phyloP scores from a whole-genome alignment of 176 grass and related monocot genomes.

The Pontederia paniculata region DNA sequence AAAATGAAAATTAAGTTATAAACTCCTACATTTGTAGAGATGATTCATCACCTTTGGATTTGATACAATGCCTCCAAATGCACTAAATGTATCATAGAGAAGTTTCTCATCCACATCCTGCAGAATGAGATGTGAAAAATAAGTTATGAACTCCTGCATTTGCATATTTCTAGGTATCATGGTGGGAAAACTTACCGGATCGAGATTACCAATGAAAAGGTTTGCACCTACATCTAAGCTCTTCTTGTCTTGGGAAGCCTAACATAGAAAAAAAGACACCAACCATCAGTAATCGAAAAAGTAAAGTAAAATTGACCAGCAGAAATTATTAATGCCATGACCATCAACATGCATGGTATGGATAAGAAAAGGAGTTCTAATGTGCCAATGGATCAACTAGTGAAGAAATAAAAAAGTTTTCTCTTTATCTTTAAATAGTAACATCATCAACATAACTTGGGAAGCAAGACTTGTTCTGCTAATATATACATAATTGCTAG shows the following conservation, averaged over 20 bases:
- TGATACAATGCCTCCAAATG: slow-evolving; percentile 84
- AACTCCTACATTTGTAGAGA: no score
- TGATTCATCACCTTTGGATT: slow-evolving; percentile 67
- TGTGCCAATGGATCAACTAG: no score
- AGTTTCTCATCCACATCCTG: slow-evolving; percentile 98
- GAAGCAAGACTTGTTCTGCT: no score
- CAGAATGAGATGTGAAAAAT: not conserved
- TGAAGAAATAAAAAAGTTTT: no score
- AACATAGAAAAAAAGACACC: slow-evolving; percentile 16
- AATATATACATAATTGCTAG: no score
- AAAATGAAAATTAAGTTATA: no score
- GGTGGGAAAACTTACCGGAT: slow-evolving; percentile 38
- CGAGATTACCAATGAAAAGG: slow-evolving; percentile 95
- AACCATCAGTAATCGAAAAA: not conserved
- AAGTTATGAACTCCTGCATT: not conserved
- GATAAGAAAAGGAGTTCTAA: no score
- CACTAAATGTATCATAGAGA: slow-evolving; percentile 94
- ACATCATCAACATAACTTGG: no score
- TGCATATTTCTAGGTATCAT: not conserved
- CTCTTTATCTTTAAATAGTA: no score
- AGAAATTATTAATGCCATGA: no score
- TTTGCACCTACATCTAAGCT: slow-evolving; percentile 88
- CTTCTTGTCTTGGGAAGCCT: slow-evolving; percentile 96
- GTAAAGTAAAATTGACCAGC: no score
- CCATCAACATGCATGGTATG: no score